Base-by-base conservation (phyloP, 164 flowering plant genomes). In the Kingdonia uniflora region DNA sequence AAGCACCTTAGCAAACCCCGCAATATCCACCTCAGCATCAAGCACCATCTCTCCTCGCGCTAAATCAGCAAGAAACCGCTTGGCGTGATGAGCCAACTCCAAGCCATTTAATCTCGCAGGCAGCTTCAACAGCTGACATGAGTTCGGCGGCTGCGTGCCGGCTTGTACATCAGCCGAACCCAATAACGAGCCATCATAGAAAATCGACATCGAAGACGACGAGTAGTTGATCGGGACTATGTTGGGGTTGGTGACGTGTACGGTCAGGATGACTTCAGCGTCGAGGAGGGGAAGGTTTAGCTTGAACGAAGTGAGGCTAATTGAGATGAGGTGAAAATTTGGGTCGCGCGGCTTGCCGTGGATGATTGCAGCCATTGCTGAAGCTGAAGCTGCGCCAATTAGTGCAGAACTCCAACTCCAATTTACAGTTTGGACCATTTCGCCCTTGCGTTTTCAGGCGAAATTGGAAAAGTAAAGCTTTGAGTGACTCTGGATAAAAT, bases 241-340 rank as follows among this genome's bases (percentile, higher is more conserved):
- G 87, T 92, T 92, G 40, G 97, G 96, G 76, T 87, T 91, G 67
- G 79, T 71, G 70, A 75, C 82, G 80, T 87, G 95, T 56, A 92
- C 85, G 76, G 86, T 83, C 41, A 91, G 82, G 74, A 75, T 55
- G 26, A 88, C 59, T 39, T 85, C 94, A 15, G 80, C 68, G 78
- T 87, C 96, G 24, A 84, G 55, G 54, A 64, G 61, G 4, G 96
- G 90, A 70, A 83, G 47, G 49, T 76, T 78, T 75, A 87, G 74
- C 63, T 78, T 74, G 74, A 91, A 74, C 64, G 85, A 74, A n/a
- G 83, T 70, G 62, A 91, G 69, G 39, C 58, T 62, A 68, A 87
- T 79, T 43, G 96, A 87, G 55, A 82, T 60, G 12, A 91, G 66
- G 39, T 79, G 75, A 70, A 91, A 85, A 10, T 71, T 69, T 0